Evolutionary conservation across 371 early-diverging fungal species (phyloP), one percentile per base, ranked within the genome.

Genomic region (Lichtheimia ramosa): DNA sequence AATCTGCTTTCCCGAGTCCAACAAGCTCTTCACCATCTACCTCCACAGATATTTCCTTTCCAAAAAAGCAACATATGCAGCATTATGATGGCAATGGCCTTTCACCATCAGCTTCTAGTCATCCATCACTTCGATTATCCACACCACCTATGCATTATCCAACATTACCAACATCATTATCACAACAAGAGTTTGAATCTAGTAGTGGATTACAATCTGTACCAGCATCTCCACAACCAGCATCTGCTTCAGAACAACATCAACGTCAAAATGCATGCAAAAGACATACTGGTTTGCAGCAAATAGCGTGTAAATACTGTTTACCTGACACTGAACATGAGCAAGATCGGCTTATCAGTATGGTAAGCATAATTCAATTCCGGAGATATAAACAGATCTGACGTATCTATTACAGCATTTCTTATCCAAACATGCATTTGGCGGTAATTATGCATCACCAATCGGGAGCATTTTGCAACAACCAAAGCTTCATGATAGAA

Each of bases 361-460:
- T 67, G 50, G 80, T 78, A 66, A 58, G 61, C 53, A 25, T 46
- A 7, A 15, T 24, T 51, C 15, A 52, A 2, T 52, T 16, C n/a
- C 18, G 52, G 27, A 18, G 52, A 52, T 28, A 23, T 20, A 52
- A 25, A 16, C 1, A 6, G 25, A 3, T 15, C 25, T 51, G n/a
- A 10, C 51, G 21, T 25, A 34, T 46, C 25, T 20, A 24, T 51
- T 27, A 21, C 57, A 80, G 80, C 80, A 80, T 59, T 80, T 71
- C 52, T 23, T 76, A 18, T 55, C 69, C 13, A 80, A 74, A 43
- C 71, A 71, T 51, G 61, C 67, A 15, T 76, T 74, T 52, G 58
- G 54, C 24, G 64, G 65, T 6, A 74, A 76, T 49, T 80, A 70
- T 48, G 70, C 67, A 5, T 68, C 77, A n/a, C 80, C 80, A 14